A percentile compares a stretch with the other conserved stretches of the same genome.
Evolutionary conservation across 2,329 filamentous ascomycete genomes (phyloP).

Genomic region (Uncinocarpus reesii): DNA sequence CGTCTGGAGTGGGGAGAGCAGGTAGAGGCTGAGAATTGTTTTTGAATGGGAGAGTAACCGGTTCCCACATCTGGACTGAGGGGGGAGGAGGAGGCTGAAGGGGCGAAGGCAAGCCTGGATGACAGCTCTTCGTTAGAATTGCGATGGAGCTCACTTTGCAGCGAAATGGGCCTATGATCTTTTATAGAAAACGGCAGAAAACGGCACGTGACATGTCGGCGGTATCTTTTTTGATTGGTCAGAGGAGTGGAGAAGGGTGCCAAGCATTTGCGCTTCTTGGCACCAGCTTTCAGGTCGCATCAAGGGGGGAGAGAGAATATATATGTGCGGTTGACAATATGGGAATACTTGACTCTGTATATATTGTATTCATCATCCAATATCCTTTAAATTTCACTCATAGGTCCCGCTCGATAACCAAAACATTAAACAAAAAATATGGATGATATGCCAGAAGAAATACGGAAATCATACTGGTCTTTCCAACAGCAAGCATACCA

Average conservation of each 20-base stretch:
- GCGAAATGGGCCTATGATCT: too few species aligned
- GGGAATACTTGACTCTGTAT: too few species aligned
- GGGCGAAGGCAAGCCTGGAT: neutral
- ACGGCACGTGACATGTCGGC: too few species aligned
- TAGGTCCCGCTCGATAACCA: neutral
- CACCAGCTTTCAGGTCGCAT: too few species aligned
- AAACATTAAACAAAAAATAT: constrained; percentile 2
- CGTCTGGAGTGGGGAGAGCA: constrained; percentile 21
- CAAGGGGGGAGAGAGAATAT: neutral
- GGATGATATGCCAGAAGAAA: neutral
- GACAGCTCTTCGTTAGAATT: too few species aligned
- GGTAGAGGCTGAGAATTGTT: constrained; percentile 18
- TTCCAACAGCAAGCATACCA: neutral
- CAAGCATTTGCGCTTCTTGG: too few species aligned
- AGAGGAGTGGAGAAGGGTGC: too few species aligned
- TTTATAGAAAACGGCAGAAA: too few species aligned
- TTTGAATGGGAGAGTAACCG: constrained; percentile 21
- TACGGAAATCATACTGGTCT: neutral
- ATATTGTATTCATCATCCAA: constrained; percentile 1
- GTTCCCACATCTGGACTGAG: constrained; percentile 22
- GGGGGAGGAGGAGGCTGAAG: neutral
- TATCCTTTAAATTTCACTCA: neutral
- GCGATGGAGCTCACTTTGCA: too few species aligned
- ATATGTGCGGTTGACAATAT: neutral
- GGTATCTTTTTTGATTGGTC: too few species aligned